Conservation (phyloP, 345 rosid genomes). For the Brassica nigra region DNA sequence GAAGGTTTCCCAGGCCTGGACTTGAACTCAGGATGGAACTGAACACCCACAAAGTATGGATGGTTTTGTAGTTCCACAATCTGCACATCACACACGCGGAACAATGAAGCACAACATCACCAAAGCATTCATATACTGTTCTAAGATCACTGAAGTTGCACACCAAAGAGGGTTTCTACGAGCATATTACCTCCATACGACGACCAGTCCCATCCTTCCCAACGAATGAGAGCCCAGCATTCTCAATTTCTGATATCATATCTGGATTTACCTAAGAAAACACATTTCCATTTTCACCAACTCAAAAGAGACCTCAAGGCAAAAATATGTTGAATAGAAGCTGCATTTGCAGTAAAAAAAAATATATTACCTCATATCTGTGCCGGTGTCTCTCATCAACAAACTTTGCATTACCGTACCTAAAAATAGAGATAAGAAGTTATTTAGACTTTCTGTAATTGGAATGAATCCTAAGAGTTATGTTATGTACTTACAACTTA, state of each 20-base stretch:
- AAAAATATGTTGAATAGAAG: background rate
- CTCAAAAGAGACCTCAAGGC: background rate
- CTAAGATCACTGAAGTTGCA: background rate
- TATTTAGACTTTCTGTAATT: background rate
- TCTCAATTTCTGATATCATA: slow-evolving; percentile 64
- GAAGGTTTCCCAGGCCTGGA: slow-evolving; percentile 97
- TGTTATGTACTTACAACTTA: slow-evolving; percentile 52
- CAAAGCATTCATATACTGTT: slow-evolving; percentile 17
- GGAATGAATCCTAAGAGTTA: slow-evolving; percentile 3
- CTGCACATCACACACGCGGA: slow-evolving; percentile 41
- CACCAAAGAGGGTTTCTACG: background rate
- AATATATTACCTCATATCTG: slow-evolving; percentile 68
- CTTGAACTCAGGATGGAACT: slow-evolving; percentile 97
- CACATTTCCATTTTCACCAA: slow-evolving; percentile 4
- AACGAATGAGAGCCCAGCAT: slow-evolving; percentile 72
- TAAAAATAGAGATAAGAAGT: slow-evolving; percentile 29
- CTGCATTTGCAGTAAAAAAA: background rate
- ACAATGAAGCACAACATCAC: slow-evolving; percentile 4
- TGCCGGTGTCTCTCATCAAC: slow-evolving; percentile 85
- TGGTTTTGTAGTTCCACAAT: slow-evolving; percentile 60
- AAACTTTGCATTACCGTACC: slow-evolving; percentile 65
- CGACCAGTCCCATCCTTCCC: slow-evolving; percentile 73
- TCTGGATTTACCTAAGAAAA: slow-evolving; percentile 69
- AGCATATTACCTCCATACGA: slow-evolving; percentile 70
- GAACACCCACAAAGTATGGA: slow-evolving; percentile 74